phyloP scores from a whole-genome alignment of 805 yeast genomes.

The Saccharomycopsis vini region DNA sequence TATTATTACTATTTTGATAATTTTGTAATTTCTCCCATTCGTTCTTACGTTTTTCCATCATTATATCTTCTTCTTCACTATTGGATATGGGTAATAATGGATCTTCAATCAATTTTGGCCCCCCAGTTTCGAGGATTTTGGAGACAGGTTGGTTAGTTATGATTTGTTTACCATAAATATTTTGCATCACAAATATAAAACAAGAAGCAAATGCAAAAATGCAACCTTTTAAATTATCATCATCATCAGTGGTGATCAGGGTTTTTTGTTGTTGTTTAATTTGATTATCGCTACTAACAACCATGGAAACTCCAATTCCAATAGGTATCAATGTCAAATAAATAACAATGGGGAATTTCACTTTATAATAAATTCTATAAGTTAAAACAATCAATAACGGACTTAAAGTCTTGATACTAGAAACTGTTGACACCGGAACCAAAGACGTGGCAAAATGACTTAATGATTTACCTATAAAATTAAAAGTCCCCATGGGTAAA shows the following conservation, averaged over 20 bases:
- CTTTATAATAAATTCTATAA: conserved; percentile 53
- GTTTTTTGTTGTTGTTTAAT: conserved; percentile 13
- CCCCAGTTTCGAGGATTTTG: no score
- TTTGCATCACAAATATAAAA: conserved; percentile 63
- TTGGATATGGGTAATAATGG: background rate
- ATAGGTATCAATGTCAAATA: conserved; percentile 74
- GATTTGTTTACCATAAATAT: conserved; percentile 65
- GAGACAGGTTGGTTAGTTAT: conserved; percentile 32
- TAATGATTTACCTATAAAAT: conserved; percentile 82
- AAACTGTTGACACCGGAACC: conserved; percentile 88
- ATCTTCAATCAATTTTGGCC: background rate
- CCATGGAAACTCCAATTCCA: conserved; percentile 73
- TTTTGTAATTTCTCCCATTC: background rate
- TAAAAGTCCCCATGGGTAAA: conserved; percentile 90
- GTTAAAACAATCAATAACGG: conserved; percentile 82
- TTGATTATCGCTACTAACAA: conserved; percentile 42
- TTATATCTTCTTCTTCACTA: background rate
- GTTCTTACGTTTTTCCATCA: background rate
- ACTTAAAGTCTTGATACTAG: conserved; percentile 82
- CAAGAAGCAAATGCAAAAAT: conserved; percentile 32
- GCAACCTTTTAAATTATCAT: conserved; percentile 26
- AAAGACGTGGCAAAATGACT: conserved; percentile 82
- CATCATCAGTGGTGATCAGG: background rate
- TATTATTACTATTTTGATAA: conserved; percentile 6
- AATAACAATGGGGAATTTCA: conserved; percentile 51